These are phyloP conservation scores for Pseudophaeomoniella oleicola DNA, from an alignment of 2,329 filamentous ascomycete genomes.

Conservation along the genomic window DNA sequence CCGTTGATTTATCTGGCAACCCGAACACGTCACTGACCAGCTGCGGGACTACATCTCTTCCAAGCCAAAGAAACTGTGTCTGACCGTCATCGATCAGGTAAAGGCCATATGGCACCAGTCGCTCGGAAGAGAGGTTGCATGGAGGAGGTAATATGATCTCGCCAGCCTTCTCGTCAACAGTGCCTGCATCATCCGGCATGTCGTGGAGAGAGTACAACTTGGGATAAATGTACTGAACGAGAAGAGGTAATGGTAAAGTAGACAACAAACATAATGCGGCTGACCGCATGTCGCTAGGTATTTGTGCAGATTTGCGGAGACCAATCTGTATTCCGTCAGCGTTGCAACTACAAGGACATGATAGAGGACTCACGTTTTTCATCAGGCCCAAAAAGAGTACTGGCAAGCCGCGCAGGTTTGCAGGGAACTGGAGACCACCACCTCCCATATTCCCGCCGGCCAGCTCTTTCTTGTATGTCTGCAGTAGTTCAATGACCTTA, in stretches of 20 bases:
- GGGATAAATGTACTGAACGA: constrained; percentile 88
- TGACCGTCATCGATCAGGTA: constrained; percentile 96
- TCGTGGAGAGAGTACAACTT: constrained; percentile 78
- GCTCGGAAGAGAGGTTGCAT: constrained; percentile 74
- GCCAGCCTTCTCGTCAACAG: constrained; percentile 71
- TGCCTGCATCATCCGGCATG: constrained; percentile 86
- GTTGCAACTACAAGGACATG: neutral
- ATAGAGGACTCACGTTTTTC: constrained; percentile 63
- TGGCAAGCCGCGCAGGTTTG: constrained; percentile 77
- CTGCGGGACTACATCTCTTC: constrained; percentile 81
- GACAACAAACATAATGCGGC: constrained; percentile 89
- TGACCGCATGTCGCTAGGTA: constrained; percentile 83
- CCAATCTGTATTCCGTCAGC: constrained; percentile 37
- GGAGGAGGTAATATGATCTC: constrained; percentile 78
- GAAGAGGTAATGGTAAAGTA: constrained; percentile 72
- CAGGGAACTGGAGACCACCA: constrained; percentile 81
- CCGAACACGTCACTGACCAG: constrained; percentile 84
- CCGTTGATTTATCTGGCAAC: constrained; percentile 62
- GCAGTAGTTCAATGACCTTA: constrained; percentile 82
- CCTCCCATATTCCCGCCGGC: constrained; percentile 90
- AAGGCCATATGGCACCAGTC: constrained; percentile 74
- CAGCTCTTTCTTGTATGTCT: constrained; percentile 94
- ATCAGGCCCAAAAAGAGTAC: constrained; percentile 86
- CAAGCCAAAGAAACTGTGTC: constrained; percentile 95
- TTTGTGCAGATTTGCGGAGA: constrained; percentile 81